phyloP scores from a whole-genome alignment of 495 filamentous ascomycete genomes.

The Talaromyces wortmannii region DNA sequence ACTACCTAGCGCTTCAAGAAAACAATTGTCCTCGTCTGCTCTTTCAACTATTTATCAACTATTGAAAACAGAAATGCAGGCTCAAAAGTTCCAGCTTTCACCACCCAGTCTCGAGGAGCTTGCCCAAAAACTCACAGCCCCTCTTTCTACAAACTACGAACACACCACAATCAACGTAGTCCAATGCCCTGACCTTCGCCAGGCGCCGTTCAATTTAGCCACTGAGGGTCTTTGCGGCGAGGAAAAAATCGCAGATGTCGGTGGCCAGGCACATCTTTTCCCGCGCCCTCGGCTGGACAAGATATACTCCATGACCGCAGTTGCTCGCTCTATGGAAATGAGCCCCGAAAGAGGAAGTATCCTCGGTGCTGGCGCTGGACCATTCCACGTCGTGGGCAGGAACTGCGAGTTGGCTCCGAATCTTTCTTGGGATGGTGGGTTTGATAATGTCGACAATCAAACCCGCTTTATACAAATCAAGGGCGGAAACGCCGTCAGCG shows the following conservation, averaged over 20 bases:
- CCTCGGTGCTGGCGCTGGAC: conserved; percentile 29
- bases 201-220: conserved; percentile 28
- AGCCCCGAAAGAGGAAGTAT: conserved; percentile 13
- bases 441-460: conserved; percentile 9
- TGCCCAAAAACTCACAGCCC: conserved; percentile 9
- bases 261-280: conserved; percentile 26
- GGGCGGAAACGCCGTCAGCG: conserved; percentile 5
- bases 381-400: conserved; percentile 29
- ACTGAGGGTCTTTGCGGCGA: conserved; percentile 26
- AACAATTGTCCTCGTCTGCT: no score
- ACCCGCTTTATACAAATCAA: conserved; percentile 9
- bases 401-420: conserved; percentile 34
- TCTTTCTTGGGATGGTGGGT: conserved; percentile 13
- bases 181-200: conserved; percentile 26
- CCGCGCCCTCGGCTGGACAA: conserved; percentile 21
- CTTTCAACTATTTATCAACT: no score
- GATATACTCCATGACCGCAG: conserved; percentile 20
- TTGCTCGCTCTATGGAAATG: conserved; percentile 27
- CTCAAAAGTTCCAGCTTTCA: background rate
- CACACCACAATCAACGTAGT: conserved; percentile 15
- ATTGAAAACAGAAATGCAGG: background rate
- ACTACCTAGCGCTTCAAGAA: no score
- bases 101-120: conserved; percentile 22
- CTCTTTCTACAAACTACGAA: conserved; percentile 19
- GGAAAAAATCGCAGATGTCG: conserved; percentile 28